Conservation (phyloP, 345 rosid species). For the Lepidium didymum region DNA sequence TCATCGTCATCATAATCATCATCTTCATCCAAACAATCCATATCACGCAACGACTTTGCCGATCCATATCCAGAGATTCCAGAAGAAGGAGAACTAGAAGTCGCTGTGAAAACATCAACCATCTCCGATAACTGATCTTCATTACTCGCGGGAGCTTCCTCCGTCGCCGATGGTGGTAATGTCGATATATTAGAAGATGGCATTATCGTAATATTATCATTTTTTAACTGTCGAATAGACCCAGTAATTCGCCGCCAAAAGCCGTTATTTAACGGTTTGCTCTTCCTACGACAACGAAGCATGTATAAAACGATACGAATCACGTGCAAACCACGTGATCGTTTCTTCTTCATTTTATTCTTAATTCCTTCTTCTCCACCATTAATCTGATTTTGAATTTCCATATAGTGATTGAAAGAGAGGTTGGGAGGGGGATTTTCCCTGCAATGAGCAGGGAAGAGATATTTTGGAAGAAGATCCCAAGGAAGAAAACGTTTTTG, state of each 20-base stretch:
- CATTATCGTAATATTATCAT: neutral
- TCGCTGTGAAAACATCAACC: conserved; percentile 30
- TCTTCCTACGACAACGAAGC: conserved; percentile 27
- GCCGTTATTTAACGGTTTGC: conserved; percentile 27
- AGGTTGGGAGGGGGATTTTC: neutral
- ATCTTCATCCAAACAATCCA: conserved; percentile 12
- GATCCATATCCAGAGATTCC: conserved; percentile 41
- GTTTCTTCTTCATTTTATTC: conserved; percentile 27
- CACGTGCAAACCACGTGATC: conserved; percentile 35
- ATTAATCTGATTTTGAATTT: neutral
- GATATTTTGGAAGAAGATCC: conserved; percentile 19
- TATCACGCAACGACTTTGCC: conserved; percentile 32
- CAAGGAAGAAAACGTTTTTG: neutral
- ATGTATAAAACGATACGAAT: conserved; percentile 38
- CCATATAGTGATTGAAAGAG: conserved; percentile 5
- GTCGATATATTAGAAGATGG: conserved; percentile 22
- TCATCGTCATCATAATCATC: conserved; percentile 10
- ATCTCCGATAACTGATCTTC: conserved; percentile 18
- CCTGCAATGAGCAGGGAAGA: conserved; percentile 27
- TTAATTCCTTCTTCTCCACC: conserved; percentile 23
- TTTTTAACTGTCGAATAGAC: conserved; percentile 36
- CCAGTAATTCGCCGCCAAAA: conserved; percentile 38
- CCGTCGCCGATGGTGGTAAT: neutral
- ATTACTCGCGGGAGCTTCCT: neutral
- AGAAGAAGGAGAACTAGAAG: conserved; percentile 10